Evolutionary conservation across 257 asterid genomes (phyloP), one percentile per base, ranked within the genome.

Genomic region (Gardenia jasminoides): DNA sequence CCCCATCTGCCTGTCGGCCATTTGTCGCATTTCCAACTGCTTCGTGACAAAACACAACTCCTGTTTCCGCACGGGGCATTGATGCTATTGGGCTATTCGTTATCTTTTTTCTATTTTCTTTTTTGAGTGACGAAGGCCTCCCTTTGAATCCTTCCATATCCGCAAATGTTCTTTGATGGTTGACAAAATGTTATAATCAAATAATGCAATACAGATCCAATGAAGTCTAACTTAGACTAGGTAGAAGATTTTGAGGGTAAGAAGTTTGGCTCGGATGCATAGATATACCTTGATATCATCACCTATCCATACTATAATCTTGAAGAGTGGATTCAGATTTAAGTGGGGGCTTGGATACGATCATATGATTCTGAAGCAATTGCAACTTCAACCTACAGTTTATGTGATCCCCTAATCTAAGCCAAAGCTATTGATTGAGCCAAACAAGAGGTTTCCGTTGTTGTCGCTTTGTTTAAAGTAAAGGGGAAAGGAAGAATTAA

Each of bases 1-100:
- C 72, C 69, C 52, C 73, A 61, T 82, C 71, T 76, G 50, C 36
- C 70, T 82, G 88, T 84, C 88, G 85, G 88, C 88, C 85, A 84
- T 77, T 76, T 76, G 84, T 79, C 81, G 24, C 52, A 33, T 74
- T 75, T 61, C 78, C 69, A 78, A 73, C 69, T 80, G 78, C 83
- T 70, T 72, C 31, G 22, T 43, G 67, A 83, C 79, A 79, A 64
- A 28, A n/a, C 43, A 44, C 48, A 31, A 13, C 70, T 22, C 62
- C 46, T 56, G 30, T 76, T 76, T 8, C 24, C n/a, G 58, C 74
- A 41, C 59, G 56, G 58, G 47, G 30, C 10, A 76, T 26, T 76
- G 72, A 30, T 76, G 62, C 28, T 36, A 48, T 77, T 77, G 65
- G 59, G 31, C 48, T 48, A 36, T 36, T 77, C 13, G 3, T 13